Percentiles rank a stretch among this genome's conserved stretches.
These are phyloP conservation scores for Monascus purpureus DNA, from an alignment of 495 filamentous ascomycete genomes.

Conservation along the genomic window DNA sequence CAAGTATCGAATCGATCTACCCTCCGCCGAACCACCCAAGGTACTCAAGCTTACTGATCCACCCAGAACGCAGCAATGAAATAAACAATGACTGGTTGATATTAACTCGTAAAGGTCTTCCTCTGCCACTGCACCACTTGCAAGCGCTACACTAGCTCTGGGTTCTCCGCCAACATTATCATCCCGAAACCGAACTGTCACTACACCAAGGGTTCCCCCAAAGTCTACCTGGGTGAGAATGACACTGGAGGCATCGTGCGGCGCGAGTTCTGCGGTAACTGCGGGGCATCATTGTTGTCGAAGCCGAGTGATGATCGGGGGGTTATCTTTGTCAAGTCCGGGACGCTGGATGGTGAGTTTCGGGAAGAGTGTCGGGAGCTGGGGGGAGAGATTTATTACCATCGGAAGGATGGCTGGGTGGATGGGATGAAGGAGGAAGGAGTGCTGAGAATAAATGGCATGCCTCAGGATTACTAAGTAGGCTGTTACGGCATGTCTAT, in stretches of 20 bases:
- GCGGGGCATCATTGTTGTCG: slow-evolving; percentile 12
- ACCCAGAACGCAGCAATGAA: background rate
- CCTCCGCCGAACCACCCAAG: slow-evolving; percentile 9
- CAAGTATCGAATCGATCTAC: slow-evolving; percentile 12
- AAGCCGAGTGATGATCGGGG: slow-evolving; percentile 1
- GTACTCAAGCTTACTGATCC: slow-evolving; percentile 2
- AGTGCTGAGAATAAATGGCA: no score
- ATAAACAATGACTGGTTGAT: background rate
- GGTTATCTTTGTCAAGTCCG: slow-evolving; percentile 10
- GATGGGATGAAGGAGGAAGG: slow-evolving; percentile 1
- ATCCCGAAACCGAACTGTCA: slow-evolving; percentile 5
- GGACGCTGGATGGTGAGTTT: slow-evolving; percentile 13
- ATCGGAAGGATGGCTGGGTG: slow-evolving; percentile 13
- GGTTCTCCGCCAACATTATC: slow-evolving; percentile 16
- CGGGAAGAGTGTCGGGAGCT: slow-evolving; percentile 3
- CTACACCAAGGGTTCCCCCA: slow-evolving; percentile 12
- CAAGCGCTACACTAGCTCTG: slow-evolving; percentile 16
- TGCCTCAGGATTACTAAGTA: no score
- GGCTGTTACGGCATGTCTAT: no score
- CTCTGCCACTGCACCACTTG: slow-evolving; percentile 21
- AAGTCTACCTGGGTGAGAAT: slow-evolving; percentile 7
- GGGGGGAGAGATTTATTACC: slow-evolving; percentile 10
- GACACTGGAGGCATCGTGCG: slow-evolving; percentile 6
- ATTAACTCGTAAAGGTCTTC: slow-evolving; percentile 5
- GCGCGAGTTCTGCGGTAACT: slow-evolving; percentile 14